Evolutionary conservation across 164 flowering plant genomes (phyloP).

Genomic region (Brasenia schreberi): DNA sequence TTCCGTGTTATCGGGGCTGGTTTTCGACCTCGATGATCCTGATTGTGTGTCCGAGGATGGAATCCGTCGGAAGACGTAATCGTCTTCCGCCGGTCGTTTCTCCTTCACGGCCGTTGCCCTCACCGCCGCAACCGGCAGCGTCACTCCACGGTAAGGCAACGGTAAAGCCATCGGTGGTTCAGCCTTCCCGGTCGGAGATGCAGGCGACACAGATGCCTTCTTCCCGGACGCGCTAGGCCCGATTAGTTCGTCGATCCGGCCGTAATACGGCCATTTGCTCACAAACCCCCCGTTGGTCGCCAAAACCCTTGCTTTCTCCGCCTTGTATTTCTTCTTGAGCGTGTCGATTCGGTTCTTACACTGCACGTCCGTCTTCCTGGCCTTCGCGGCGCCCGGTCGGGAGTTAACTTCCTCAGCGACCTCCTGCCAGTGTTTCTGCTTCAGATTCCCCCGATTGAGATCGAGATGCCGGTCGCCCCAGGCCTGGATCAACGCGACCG

Average conservation of each 20-base stretch:
- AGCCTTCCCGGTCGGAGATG: constrained; percentile 19
- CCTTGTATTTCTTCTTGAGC: constrained; percentile 82
- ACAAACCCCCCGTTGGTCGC: constrained; percentile 24
- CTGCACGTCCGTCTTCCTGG: constrained; percentile 74
- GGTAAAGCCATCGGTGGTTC: constrained; percentile 6
- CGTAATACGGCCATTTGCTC: constrained; percentile 19
- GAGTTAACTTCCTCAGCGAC: constrained; percentile 84
- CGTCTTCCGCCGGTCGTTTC: constrained; percentile 9
- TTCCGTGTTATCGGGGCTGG: constrained; percentile 16
- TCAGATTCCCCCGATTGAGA: constrained; percentile 77
- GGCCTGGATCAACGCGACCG: constrained; percentile 58
- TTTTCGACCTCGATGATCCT: constrained; percentile 5
- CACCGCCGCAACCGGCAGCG: constrained; percentile 5
- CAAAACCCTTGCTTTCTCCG: constrained; percentile 51
- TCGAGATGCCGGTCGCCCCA: constrained; percentile 76
- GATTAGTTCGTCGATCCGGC: constrained; percentile 15
- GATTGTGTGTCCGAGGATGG: neutral
- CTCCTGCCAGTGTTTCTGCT: constrained; percentile 85
- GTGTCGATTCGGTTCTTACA: constrained; percentile 97
- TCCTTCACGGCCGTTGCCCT: constrained; percentile 5
- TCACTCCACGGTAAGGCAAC: constrained; percentile 11
- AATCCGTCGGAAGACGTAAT: neutral
- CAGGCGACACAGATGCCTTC: constrained; percentile 16
- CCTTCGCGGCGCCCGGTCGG: constrained; percentile 38
- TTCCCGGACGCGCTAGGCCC: constrained; percentile 9